Conservation (phyloP, 148 eudicot species). For the Dianthus caryophyllus region DNA sequence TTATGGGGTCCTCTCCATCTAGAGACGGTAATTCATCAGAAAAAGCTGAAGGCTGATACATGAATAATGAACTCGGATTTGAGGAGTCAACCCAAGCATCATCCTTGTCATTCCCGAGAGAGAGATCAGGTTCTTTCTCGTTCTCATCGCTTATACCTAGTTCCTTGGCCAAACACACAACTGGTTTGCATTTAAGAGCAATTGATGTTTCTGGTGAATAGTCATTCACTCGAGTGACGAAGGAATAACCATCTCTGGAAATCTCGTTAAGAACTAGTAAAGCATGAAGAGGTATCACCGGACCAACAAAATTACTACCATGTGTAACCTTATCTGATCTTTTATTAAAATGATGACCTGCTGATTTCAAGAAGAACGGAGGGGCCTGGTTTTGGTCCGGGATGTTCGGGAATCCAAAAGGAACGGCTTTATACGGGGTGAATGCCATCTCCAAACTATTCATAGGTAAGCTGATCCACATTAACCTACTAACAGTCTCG, state of each 20-base stretch:
- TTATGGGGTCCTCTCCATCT: constrained; percentile 16
- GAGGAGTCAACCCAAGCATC: constrained; percentile 25
- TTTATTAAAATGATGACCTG: constrained; percentile 48
- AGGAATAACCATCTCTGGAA: constrained; percentile 23
- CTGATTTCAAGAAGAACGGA: constrained; percentile 51
- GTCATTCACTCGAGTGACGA: constrained; percentile 26
- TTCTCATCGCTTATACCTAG: constrained; percentile 20
- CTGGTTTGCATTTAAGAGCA: constrained; percentile 36
- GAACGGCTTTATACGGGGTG: constrained; percentile 28
- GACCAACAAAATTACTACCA: constrained; percentile 52
- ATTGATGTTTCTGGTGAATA: constrained; percentile 39
- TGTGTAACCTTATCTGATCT: constrained; percentile 38
- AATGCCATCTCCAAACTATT: constrained; percentile 51
- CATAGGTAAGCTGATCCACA: constrained; percentile 51
- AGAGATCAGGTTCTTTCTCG: constrained; percentile 36
- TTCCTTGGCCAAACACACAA: constrained; percentile 35
- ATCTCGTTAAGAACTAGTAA: constrained; percentile 41
- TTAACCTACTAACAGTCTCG: constrained; percentile 46
- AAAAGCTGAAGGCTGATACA: constrained; percentile 39
- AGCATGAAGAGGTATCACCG: constrained; percentile 58
- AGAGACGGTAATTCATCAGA: constrained; percentile 15
- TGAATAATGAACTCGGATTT: constrained; percentile 23
- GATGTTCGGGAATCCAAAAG: constrained; percentile 51
- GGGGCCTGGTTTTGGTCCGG: constrained; percentile 48
- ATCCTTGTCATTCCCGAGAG: constrained; percentile 55